These are phyloP conservation scores for Fusarium falciforme DNA, from an alignment of 2,329 filamentous ascomycete species.

Conservation along the genomic window DNA sequence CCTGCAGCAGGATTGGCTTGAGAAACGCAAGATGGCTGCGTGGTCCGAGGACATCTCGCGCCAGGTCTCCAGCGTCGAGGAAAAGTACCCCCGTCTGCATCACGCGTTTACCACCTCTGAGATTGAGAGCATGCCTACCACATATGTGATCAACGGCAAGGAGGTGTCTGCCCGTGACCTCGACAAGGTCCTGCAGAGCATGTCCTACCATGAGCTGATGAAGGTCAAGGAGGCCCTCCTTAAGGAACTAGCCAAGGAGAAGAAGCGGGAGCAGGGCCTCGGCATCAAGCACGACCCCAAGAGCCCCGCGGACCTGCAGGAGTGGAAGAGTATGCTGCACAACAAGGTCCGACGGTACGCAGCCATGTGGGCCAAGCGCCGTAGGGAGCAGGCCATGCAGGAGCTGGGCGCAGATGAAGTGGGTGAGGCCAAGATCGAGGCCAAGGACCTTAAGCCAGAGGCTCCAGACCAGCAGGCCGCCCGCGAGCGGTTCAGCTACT, in stretches of 20 bases:
- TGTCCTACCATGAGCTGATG: slow-evolving; percentile 47
- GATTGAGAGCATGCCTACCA: slow-evolving; percentile 43
- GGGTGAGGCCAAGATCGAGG: slow-evolving; percentile 20
- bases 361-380: slow-evolving; percentile 34
- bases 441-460: neutral
- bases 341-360: slow-evolving; percentile 35
- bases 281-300: slow-evolving; percentile 7
- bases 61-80: slow-evolving; percentile 53
- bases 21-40: slow-evolving; percentile 59
- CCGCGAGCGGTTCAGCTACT: slow-evolving; percentile 35
- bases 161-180: slow-evolving; percentile 45
- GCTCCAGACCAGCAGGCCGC: slow-evolving; percentile 28
- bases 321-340: slow-evolving; percentile 38
- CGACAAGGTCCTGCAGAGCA: slow-evolving; percentile 43
- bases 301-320: slow-evolving; percentile 4
- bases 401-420: neutral
- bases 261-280: slow-evolving; percentile 29
- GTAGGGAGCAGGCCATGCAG: slow-evolving; percentile 12
- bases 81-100: slow-evolving; percentile 54
- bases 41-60: slow-evolving; percentile 61
- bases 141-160: slow-evolving; percentile 39
- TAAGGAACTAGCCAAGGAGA: slow-evolving; percentile 33
- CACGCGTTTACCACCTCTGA: slow-evolving; percentile 53
- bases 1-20: slow-evolving; percentile 62
- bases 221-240: slow-evolving; percentile 37